These are phyloP conservation scores for Penicillium pulvis DNA, from an alignment of 495 filamentous ascomycete genomes.

Conservation along the genomic window DNA sequence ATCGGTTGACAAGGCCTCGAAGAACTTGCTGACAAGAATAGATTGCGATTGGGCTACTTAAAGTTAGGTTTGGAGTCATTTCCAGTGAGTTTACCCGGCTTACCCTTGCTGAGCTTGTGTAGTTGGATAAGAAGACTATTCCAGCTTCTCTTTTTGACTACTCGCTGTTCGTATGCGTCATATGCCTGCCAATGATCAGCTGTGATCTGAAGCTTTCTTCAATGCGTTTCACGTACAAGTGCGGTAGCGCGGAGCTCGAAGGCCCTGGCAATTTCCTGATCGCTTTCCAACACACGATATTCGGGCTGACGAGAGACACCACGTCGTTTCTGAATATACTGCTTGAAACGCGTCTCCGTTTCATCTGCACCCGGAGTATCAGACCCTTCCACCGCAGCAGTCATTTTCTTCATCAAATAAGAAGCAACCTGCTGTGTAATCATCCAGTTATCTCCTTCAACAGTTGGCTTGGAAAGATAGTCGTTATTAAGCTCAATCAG, in stretches of 20 bases:
- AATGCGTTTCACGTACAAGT: slow-evolving; percentile 21
- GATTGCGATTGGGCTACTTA: slow-evolving; percentile 45
- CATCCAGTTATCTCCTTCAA: slow-evolving; percentile 59
- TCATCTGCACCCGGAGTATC: slow-evolving; percentile 18
- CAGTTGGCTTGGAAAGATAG: slow-evolving; percentile 52
- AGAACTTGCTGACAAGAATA: slow-evolving; percentile 46
- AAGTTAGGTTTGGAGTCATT: neutral
- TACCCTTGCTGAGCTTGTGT: slow-evolving; percentile 46
- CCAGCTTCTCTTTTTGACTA: slow-evolving; percentile 47
- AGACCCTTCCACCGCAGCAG: slow-evolving; percentile 29
- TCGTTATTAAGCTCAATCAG: slow-evolving; percentile 49
- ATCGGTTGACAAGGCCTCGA: slow-evolving; percentile 28
- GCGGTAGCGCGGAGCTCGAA: slow-evolving; percentile 47
- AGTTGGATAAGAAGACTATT: slow-evolving; percentile 48
- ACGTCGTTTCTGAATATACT: slow-evolving; percentile 18
- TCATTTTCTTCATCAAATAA: slow-evolving; percentile 53
- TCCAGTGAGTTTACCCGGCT: neutral
- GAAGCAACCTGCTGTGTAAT: slow-evolving; percentile 52
- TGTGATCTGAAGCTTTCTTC: neutral
- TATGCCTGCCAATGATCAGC: slow-evolving; percentile 29
- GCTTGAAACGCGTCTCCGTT: slow-evolving; percentile 26
- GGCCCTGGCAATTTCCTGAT: slow-evolving; percentile 40
- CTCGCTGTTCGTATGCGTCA: slow-evolving; percentile 43
- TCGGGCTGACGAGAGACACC: neutral
- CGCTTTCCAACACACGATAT: slow-evolving; percentile 26